Base-by-base conservation (phyloP, 371 early-diverging fungal genomes). In the Mortierella sp. region DNA sequence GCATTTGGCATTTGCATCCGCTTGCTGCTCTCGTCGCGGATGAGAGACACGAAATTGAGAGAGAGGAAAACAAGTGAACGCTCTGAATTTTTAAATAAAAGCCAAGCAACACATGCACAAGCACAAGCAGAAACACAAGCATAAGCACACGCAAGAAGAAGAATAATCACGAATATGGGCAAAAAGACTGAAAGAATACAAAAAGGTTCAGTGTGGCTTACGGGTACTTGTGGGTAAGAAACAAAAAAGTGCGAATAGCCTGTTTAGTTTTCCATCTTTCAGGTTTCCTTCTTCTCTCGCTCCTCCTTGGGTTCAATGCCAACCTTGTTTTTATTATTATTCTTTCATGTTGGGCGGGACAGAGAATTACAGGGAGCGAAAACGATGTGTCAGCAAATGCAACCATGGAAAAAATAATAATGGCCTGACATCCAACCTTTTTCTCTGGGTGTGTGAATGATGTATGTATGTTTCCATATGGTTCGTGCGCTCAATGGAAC, bases 281-380 rank as follows among this genome's bases (percentile, higher is more conserved):
- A 16, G 16, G 31, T 6, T 24, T 57, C 59, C 61, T 61, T 31
- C 19, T 31, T 61, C 9, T 14, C 50, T 46, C 13, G 43, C 16
- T 31, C 31, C 19, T 34, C 34, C 19, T 19, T 8, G 5, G 13
- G 11, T 59, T 13, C 5, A 13, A 14, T 59, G 57, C 57, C 57
- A 57, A 57, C 26, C 11, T 16, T 31, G 28, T 59, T 28, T 19
- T 55, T 1, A n/a, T n/a, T n/a, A 3, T n/a, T 26, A 5, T 28
- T 34, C 14, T 61, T 61, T 64, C 64, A 64, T 37, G 64, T 37
- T 64, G 64, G 57, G 59, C 21, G 40, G 67, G 40, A 67, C 43
- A 64, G 21, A 24, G 21, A 61, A 34, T 61, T 34, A 19, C 34
- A 34, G 61, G 34, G 61, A 6, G 1, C 9, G 67, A 67, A 67